Percentiles rank a stretch among this genome's conserved stretches.
Conservation (phyloP, 495 filamentous ascomycete species). For the Apodospora peruviana region DNA sequence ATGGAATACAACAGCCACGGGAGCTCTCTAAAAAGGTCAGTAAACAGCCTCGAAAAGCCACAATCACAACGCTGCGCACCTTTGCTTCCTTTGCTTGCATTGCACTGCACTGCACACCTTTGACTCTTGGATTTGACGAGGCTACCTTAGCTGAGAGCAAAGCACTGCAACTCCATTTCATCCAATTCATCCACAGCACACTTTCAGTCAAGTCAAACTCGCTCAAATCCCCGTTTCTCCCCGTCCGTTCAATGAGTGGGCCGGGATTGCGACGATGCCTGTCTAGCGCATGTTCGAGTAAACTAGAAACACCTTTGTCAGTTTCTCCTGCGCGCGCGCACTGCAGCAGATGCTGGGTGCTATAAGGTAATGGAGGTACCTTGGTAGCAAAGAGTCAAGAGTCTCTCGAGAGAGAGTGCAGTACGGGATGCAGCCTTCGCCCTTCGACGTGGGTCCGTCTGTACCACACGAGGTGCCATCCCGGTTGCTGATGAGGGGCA, state of each 20-base stretch:
- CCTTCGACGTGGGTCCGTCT: conserved; percentile 1
- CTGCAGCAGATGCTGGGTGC: no score
- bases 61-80: conserved; percentile 12
- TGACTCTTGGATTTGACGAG: conserved; percentile 3
- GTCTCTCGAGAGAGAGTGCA: background rate
- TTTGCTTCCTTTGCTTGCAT: conserved; percentile 5
- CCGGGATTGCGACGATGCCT: no score
- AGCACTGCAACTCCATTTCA: no score
- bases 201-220: background rate
- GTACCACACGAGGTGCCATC: conserved; percentile 12
- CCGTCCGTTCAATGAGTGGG: background rate
- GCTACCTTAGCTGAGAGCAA: no score
- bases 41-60: conserved; percentile 21
- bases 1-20: background rate
- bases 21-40: conserved; percentile 17
- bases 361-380: no score
- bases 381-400: no score
- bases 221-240: background rate
- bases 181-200: no score
- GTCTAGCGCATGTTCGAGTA: no score
- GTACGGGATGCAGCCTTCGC: background rate
- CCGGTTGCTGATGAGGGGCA: conserved; percentile 12
- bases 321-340: no score
- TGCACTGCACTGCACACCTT: background rate
- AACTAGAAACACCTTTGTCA: no score